Evolutionary conservation across 2,329 filamentous ascomycete genomes (phyloP), one percentile per base, ranked within the genome.

Genomic region (Aspergillus uvarum): DNA sequence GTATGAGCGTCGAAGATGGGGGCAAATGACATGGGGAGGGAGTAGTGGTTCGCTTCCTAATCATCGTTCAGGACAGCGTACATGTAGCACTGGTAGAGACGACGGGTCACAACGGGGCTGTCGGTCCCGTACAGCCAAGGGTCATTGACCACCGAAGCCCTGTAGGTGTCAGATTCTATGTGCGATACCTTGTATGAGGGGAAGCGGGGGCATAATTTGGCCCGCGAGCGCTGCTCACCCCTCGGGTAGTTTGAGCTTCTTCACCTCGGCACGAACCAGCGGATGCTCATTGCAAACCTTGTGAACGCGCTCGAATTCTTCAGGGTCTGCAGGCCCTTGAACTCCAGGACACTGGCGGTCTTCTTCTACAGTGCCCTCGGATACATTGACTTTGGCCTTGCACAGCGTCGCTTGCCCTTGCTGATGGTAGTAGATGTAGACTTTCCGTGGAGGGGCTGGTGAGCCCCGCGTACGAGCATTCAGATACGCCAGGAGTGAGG

Each of bases 31-130:
- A 86, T 74, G 0, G 84, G 83, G 57, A 84, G 85, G 5, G 83
- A 82, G 65, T 86, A 86, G 70, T 82, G 81, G 65, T 86, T 86
- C 21, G 82, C 78, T 58, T 85, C 82, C 5, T 19, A 31, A 6
- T 32, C 47, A 24, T 56, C 38, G 2, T 55, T 44, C 7, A 21
- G n/a, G 14, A 53, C 54, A 11, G 31, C 42, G 3, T 32, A 22
- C 50, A 60, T 47, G 10, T 58, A 60, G 31, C 54, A 53, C 47
- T 58, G 44, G 24, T 31, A 32, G 2, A 49, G 47, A 14, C 48
- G 32, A 12, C 22, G 26, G 47, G 44, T 55, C 12, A 51, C 35
- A 21, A 48, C 26, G 11, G 49, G 44, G 1, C 54, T 54, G 12
- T 61, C 54, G 6, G 47, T 29, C 3, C 31, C 44, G 31, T 58